A percentile compares a stretch with the other conserved stretches of the same genome.
Evolutionary conservation across 495 filamentous ascomycete species (phyloP).

Genomic region (Clohesyomyces aquaticus): DNA sequence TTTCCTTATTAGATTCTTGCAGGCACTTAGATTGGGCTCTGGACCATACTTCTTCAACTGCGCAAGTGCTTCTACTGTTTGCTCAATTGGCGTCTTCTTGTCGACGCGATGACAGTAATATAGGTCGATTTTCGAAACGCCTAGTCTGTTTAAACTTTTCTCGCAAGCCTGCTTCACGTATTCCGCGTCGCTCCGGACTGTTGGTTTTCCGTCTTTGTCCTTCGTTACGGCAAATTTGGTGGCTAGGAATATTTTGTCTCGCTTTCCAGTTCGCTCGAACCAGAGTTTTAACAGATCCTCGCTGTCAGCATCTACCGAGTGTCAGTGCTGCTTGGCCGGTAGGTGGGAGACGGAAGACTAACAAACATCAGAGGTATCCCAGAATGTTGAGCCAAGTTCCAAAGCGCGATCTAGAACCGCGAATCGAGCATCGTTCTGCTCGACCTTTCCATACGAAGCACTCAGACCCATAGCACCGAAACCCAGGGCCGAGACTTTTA

Average conservation of each 20-base stretch:
- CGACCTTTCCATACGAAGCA: conserved; percentile 48
- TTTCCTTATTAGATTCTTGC: neutral
- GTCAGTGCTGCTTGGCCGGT: neutral
- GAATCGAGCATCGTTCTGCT: conserved; percentile 56
- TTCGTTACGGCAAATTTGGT: conserved; percentile 59
- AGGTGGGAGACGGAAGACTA: neutral
- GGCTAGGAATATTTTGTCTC: conserved; percentile 62
- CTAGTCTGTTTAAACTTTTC: conserved; percentile 51
- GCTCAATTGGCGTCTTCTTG: conserved; percentile 38
- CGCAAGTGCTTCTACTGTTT: conserved; percentile 28
- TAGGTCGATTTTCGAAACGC: conserved; percentile 54
- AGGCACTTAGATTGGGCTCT: neutral
- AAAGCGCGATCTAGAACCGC: conserved; percentile 57
- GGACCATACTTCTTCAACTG: conserved; percentile 26
- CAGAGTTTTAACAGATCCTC: conserved; percentile 62
- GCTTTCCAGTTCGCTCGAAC: conserved; percentile 58
- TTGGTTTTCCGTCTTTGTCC: conserved; percentile 10
- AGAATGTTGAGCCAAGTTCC: conserved; percentile 59
- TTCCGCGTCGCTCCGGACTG: conserved; percentile 47
- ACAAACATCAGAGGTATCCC: conserved; percentile 64
- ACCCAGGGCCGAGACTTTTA: conserved; percentile 57
- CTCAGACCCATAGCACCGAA: conserved; percentile 60
- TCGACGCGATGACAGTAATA: conserved; percentile 40
- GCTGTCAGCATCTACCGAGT: conserved; percentile 47
- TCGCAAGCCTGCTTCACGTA: conserved; percentile 55